A percentile compares a stretch with the other conserved stretches of the same genome.
Evolutionary conservation across 2,329 filamentous ascomycete species (phyloP).

Genomic region (Aureobasidium sp.): DNA sequence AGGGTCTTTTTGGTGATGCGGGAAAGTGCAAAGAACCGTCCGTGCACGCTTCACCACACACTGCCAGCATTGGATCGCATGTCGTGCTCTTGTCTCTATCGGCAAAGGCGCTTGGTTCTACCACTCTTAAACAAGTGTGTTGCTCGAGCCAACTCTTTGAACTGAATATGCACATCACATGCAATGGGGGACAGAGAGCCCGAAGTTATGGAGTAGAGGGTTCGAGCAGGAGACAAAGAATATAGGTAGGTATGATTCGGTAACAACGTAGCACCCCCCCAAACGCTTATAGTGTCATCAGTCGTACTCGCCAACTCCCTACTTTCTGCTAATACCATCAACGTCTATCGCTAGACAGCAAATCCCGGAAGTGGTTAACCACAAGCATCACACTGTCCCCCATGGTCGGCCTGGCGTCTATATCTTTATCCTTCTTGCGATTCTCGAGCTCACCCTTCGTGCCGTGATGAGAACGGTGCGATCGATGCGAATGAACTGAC

Average conservation of each 20-base stretch:
- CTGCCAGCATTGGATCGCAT: too few relatives aligned
- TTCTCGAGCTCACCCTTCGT: neutral
- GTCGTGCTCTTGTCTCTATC: too few relatives aligned
- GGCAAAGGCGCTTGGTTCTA: too few relatives aligned
- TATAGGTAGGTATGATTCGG: neutral
- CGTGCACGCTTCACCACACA: too few relatives aligned
- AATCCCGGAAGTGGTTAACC: neutral
- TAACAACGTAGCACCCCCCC: neutral
- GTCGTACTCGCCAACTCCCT: neutral
- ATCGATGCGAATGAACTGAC: neutral
- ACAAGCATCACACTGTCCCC: conserved; percentile 10
- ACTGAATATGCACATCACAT: neutral
- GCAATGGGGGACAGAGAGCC: neutral
- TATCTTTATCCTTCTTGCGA: neutral
- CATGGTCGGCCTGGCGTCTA: conserved; percentile 4
- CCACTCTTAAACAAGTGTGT: too few relatives aligned
- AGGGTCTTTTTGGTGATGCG: too few relatives aligned
- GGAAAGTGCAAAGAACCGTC: too few relatives aligned
- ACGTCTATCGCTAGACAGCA: neutral
- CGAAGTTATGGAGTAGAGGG: neutral
- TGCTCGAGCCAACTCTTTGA: neutral
- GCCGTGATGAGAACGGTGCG: neutral
- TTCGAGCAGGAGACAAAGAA: neutral
- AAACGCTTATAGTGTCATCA: neutral
- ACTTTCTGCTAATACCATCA: neutral